phyloP scores from a whole-genome alignment of 805 yeast genomes.

The Schwanniomyces polymorphus region DNA sequence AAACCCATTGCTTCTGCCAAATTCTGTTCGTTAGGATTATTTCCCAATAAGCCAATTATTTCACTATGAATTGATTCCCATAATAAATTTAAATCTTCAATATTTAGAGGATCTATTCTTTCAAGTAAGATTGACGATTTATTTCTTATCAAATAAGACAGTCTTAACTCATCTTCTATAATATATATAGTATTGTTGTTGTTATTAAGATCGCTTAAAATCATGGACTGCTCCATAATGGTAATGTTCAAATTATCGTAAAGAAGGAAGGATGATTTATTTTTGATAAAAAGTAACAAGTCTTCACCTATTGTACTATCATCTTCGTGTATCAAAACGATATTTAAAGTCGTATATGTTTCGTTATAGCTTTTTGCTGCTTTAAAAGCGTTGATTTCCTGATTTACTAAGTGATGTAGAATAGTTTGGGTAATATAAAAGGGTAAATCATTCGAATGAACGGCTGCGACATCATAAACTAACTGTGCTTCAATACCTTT shows the following conservation, averaged over 20 bases:
- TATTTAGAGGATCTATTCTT: neutral
- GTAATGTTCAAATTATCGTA: neutral
- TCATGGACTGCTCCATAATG: neutral
- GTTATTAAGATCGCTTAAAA: neutral
- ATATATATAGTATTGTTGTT: neutral
- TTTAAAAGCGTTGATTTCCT: slow-evolving; percentile 19
- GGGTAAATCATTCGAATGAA: slow-evolving; percentile 62
- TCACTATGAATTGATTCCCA: neutral
- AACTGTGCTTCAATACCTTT: slow-evolving; percentile 39
- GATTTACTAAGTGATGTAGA: slow-evolving; percentile 26
- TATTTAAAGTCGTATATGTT: neutral
- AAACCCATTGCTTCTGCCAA: neutral
- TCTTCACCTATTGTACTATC: neutral
- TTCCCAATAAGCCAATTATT: neutral
- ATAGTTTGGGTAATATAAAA: slow-evolving; percentile 53
- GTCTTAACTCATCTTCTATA: neutral
- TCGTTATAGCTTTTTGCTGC: neutral
- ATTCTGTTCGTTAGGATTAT: neutral
- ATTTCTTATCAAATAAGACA: neutral
- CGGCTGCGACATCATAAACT: slow-evolving; percentile 41
- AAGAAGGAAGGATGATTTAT: neutral
- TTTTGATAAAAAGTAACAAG: neutral
- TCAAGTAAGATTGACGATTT: neutral
- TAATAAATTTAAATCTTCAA: neutral
- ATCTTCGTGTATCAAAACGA: neutral